Base-by-base conservation (phyloP, 2,329 filamentous ascomycete species). In the Escovopsis sp. region DNA sequence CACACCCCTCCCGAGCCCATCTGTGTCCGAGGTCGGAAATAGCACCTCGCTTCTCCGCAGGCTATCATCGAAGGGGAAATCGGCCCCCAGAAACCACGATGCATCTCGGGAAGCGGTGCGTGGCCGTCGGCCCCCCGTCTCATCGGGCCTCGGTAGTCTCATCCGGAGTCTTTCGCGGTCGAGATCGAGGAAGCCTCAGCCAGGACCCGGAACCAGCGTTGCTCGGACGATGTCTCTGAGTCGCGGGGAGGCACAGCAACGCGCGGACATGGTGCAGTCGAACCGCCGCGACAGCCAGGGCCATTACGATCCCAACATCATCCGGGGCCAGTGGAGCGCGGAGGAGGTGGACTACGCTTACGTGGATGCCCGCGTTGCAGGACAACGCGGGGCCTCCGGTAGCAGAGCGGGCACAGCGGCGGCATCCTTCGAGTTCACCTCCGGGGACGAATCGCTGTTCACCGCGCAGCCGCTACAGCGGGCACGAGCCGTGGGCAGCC, bases 1-100 rank as follows among this genome's bases (percentile, higher is more conserved):
- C 32, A 93, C 85, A 1, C 87, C 87, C 11, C 75, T 77, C 1
- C 69, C 73, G 3, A 79, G 82, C 2, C 85, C 85, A 3, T 72
- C 68, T 26, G 61, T 58, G 8, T 68, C 73, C 1, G 62, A 68
- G 38, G 61, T 67, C 45, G 67, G 70, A 30, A 61, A 57, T 41
- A 60, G 64, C 3, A 65, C 54, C 4, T 60, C 66, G n/a, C 49
- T 73, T 3, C 54, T 73, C 30, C 59, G 69, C 26, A 63, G 70
- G 18, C 54, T 71, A 11, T 70, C 68, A 1, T 56, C 53, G 6
- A 55, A 51, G 40, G 60, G 56, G 30, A 59, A 59, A 9, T 58
- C 62, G 4, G 55, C 60, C 6, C 49, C 58, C 4, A 48, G 56
- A 6, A 36, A 58, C 1, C 60, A 62, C 2, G 66, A 72, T 26